Conservation (phyloP, 1,139 yeast genomes). For the Pichia sp. region DNA sequence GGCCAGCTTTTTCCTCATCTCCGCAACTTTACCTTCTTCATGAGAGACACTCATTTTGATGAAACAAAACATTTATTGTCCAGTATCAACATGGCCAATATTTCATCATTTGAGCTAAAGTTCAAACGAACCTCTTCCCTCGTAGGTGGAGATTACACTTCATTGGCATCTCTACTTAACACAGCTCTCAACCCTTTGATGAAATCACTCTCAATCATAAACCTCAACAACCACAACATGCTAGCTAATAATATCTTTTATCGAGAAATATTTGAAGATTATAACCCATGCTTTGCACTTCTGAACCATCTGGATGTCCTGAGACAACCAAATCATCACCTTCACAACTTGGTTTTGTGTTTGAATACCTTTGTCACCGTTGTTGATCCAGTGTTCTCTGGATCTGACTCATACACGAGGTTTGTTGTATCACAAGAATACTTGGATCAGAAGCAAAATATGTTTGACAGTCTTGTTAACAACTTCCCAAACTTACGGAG, state of each 20-base stretch:
- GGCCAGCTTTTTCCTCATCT: no score
- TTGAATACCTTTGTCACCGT: conserved; percentile 19
- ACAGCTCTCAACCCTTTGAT: no score
- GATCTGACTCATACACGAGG: conserved; percentile 12
- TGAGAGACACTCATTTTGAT: no score
- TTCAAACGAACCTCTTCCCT: conserved; percentile 15
- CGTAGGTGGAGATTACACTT: conserved; percentile 4
- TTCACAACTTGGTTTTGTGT: conserved; percentile 16
- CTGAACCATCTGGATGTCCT: conserved; percentile 12
- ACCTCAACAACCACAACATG: conserved; percentile 17
- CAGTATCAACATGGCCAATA: no score
- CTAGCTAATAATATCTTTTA: conserved; percentile 13
- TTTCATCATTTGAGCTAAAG: conserved; percentile 21
- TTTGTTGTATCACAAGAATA: conserved; percentile 17
- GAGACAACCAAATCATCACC: conserved; percentile 7
- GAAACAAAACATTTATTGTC: no score
- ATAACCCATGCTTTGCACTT: conserved; percentile 16
- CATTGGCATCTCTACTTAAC: no score
- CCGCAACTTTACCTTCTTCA: no score
- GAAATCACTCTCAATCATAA: conserved; percentile 20
- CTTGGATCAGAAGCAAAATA: conserved; percentile 11
- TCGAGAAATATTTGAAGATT: conserved; percentile 11
- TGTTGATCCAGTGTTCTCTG: conserved; percentile 12
- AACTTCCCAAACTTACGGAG: conserved; percentile 13
- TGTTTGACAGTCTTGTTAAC: conserved; percentile 14